Base-by-base conservation (phyloP, 495 filamentous ascomycete species). In the Podospora didyma region DNA sequence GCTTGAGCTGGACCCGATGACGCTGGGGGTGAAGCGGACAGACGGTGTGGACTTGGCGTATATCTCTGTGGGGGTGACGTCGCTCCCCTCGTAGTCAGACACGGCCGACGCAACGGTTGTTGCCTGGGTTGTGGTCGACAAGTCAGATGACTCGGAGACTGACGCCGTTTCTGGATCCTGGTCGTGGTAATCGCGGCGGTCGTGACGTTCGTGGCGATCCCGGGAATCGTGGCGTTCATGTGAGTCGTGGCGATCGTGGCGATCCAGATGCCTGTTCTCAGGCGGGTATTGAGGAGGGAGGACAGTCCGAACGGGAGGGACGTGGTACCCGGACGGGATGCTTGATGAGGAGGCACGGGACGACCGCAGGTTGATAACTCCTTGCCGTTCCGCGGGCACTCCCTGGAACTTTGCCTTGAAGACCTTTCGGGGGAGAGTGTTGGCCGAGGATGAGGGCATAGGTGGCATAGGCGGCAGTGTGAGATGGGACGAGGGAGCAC, bases 111-210 rank as follows among this genome's bases (percentile, higher is more conserved):
- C 57, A 24, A 70, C 61, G 1, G 63, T 68, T 1, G 75, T 78
- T 37, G 74, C 74, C 50, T 75, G 65, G 7, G 75, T 78, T 57
- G 68, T 78, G 47, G 72, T 58, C 16, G 75, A 78, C 24, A 77
- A 64, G 26, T 75, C 70, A 0, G 75, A 78, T 0, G 69, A 68
- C 16, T 69, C 69, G 1, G 75, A 76, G 44, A 73, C 65, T 20
- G 75, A 74, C 56, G 76, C 75, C 17, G 73, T 76, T 45, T 75
- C 72, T 1, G 61, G 57, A 49, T 70, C 68, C 7, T 42, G 46
- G 46, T 64, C 60, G 16, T 34, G 49, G 56, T 64, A 60, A 39
- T 59, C 56, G 34, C 42, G 62, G 48, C 56, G 59, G 51, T 69
- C 64, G 28, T 56, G 58, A 39, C 51, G 51, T 35, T 57, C 56